These are phyloP conservation scores for Bruguiera gymnorhiza DNA, from an alignment of 345 rosid genomes.

Conservation along the genomic window DNA sequence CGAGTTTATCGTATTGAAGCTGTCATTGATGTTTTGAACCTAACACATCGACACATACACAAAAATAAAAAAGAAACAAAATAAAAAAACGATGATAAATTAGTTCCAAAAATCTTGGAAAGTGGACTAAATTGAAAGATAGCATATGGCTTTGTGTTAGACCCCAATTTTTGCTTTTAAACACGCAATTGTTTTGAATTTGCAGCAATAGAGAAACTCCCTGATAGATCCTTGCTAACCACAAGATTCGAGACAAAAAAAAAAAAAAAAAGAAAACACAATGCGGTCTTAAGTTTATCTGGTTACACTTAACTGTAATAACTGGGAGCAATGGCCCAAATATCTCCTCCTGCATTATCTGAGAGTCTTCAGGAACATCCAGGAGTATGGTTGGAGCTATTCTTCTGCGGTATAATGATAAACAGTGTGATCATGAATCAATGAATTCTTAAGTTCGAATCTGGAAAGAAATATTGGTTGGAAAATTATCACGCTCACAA, in stretches of 20 bases:
- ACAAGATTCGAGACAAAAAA: not conserved
- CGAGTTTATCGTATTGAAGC: slow-evolving; percentile 40
- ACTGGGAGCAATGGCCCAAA: slow-evolving; percentile 57
- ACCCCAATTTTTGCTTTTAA: too few relatives aligned
- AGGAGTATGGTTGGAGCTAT: slow-evolving; percentile 47
- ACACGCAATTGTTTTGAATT: too few relatives aligned
- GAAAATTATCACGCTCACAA: slow-evolving; percentile 27
- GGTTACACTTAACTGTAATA: slow-evolving; percentile 31
- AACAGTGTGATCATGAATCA: not conserved
- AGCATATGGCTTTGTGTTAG: too few relatives aligned
- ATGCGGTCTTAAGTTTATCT: not conserved
- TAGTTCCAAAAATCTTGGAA: not conserved
- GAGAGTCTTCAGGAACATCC: slow-evolving; percentile 45
- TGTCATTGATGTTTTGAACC: slow-evolving; percentile 37
- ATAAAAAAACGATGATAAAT: not conserved
- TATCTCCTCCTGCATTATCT: slow-evolving; percentile 55
- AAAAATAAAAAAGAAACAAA: not conserved
- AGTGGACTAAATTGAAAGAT: too few relatives aligned
- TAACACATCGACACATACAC: not conserved
- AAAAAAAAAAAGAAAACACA: too few relatives aligned
- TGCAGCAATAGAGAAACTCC: too few relatives aligned
- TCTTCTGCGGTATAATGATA: slow-evolving; percentile 26
- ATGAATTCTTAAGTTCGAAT: not conserved
- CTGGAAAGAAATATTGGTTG: not conserved
- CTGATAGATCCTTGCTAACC: too few relatives aligned